These are phyloP conservation scores for Fusarium nygamai DNA, from an alignment of 2,329 filamentous ascomycete species.

Conservation along the genomic window DNA sequence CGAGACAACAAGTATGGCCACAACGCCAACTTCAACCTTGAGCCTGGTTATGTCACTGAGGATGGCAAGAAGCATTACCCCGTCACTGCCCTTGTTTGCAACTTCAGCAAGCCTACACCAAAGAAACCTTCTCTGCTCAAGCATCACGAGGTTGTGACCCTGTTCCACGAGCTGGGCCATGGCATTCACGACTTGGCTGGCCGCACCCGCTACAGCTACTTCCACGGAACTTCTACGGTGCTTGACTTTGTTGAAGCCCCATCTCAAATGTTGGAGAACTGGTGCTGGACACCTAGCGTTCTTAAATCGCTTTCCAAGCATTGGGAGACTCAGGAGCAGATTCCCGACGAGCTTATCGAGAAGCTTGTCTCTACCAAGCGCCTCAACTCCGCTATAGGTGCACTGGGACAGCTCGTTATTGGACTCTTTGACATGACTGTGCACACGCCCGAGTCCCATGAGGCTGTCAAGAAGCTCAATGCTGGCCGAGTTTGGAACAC, in stretches of 20 bases:
- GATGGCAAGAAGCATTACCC: constrained; percentile 79
- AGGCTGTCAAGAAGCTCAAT: constrained; percentile 73
- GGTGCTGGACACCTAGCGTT: constrained; percentile 76
- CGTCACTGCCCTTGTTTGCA: constrained; percentile 83
- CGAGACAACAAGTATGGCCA: constrained; percentile 86
- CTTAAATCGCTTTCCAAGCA: constrained; percentile 76
- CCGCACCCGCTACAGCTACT: constrained; percentile 69
- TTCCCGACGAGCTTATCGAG: constrained; percentile 78
- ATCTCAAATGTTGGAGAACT: constrained; percentile 79
- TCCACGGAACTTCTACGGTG: constrained; percentile 74
- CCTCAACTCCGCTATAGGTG: constrained; percentile 82
- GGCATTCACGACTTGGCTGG: constrained; percentile 76
- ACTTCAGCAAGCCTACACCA: constrained; percentile 82
- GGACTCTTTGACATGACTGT: constrained; percentile 87
- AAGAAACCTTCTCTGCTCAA: constrained; percentile 83
- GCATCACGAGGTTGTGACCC: constrained; percentile 83
- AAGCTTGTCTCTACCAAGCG: constrained; percentile 81
- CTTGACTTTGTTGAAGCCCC: constrained; percentile 78
- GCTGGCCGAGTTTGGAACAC: constrained; percentile 76
- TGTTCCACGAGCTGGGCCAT: constrained; percentile 82
- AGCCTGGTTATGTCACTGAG: constrained; percentile 73
- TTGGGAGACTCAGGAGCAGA: constrained; percentile 74
- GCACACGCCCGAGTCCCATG: constrained; percentile 75
- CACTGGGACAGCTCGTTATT: constrained; percentile 81
- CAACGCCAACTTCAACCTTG: constrained; percentile 84